Percentiles rank a stretch among this genome's conserved stretches.
Conservation (phyloP, 2,329 filamentous ascomycete species). For the Endoconidiophora polonica region DNA sequence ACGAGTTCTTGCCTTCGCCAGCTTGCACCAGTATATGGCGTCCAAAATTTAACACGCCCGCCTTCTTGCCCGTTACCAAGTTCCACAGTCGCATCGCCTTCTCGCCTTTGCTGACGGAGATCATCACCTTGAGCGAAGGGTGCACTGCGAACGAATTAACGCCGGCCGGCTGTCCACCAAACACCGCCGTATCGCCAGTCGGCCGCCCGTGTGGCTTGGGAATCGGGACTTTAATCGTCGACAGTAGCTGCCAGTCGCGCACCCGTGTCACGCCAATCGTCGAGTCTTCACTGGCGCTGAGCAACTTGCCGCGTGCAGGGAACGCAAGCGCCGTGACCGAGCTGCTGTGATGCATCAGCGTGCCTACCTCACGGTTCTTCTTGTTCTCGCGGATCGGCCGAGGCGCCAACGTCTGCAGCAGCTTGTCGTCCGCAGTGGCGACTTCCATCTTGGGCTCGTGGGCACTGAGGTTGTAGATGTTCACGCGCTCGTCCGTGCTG, state of each 20-base stretch:
- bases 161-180: conserved; percentile 67
- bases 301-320: conserved; percentile 69
- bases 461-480: conserved; percentile 76
- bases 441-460: conserved; percentile 35
- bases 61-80: conserved; percentile 87
- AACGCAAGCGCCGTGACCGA: conserved; percentile 68
- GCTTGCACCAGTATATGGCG: conserved; percentile 54
- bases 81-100: conserved; percentile 92
- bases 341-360: conserved; percentile 70
- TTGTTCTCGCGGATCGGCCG: conserved; percentile 68
- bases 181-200: conserved; percentile 74
- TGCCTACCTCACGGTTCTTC: conserved; percentile 75
- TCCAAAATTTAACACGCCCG: conserved; percentile 75
- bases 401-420: conserved; percentile 50
- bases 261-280: conserved; percentile 76
- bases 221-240: conserved; percentile 73
- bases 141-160: conserved; percentile 93
- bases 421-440: conserved; percentile 24
- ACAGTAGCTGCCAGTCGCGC: conserved; percentile 77
- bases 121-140: conserved; percentile 91
- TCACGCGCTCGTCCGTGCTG: conserved; percentile 84
- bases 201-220: conserved; percentile 67
- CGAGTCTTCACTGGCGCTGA: conserved; percentile 81
- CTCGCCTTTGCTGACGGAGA: conserved; percentile 80
- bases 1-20: conserved; percentile 59